Conservation (phyloP, 306 rosid genomes). For the Fragaria vesca region DNA sequence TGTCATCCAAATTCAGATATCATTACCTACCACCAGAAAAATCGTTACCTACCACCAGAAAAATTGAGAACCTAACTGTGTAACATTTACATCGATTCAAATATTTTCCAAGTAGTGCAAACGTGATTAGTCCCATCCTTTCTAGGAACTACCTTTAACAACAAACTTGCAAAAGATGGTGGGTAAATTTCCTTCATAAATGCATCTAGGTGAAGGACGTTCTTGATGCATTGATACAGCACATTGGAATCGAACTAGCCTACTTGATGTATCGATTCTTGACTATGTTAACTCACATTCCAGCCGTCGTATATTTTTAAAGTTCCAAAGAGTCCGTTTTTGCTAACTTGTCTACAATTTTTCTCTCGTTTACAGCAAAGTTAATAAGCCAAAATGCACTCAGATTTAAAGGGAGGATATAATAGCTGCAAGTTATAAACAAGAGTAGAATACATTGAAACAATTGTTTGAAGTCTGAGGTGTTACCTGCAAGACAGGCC, state of each 20-base stretch:
- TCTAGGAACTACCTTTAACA: not conserved
- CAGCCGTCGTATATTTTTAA: too few relatives aligned
- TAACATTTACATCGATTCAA: not conserved
- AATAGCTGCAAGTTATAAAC: not conserved
- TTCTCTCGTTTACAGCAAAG: not conserved
- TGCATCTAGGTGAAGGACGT: too few relatives aligned
- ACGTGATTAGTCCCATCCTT: too few relatives aligned
- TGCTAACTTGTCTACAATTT: not conserved
- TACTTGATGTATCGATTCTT: not conserved
- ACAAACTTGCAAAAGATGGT: not conserved
- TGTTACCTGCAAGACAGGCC: constrained; percentile 18
- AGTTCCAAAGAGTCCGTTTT: not conserved
- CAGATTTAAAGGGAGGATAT: not conserved
- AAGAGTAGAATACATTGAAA: not conserved
- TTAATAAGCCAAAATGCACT: not conserved
- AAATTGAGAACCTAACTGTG: not conserved
- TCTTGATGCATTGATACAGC: too few relatives aligned
- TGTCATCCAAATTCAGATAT: not conserved
- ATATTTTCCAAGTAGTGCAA: not conserved
- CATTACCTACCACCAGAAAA: not conserved
- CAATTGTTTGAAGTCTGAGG: not conserved
- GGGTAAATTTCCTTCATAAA: not conserved
- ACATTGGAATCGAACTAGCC: too few relatives aligned
- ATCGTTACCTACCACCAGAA: too few relatives aligned
- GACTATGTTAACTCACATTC: too few relatives aligned